Evolutionary conservation across 768 basidiomycete genomes (phyloP), one percentile per base, ranked within the genome.

Genomic region (Tricholoma matsutake): DNA sequence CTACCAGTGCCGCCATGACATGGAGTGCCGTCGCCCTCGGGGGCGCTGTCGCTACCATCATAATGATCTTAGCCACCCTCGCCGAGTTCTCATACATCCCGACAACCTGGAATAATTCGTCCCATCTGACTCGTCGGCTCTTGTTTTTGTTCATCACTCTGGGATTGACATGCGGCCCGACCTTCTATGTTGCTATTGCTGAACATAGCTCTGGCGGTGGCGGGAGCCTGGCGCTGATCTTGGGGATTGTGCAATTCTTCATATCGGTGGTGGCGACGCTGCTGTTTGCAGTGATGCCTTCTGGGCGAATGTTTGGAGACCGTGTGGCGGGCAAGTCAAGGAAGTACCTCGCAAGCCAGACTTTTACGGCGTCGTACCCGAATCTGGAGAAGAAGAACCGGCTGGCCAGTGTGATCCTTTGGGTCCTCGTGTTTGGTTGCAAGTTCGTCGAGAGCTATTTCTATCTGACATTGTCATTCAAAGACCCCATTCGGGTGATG

Each of bases 261-360:
- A 92, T 98, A 61, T 92, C 96, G 25, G 88, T 94, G 54, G 76
- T 87, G 57, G 92, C 90, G 7, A 93, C 93, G 1, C 77, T 96
- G 56, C 81, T 96, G 7, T 98, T 98, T 72, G 85, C 92, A 25
- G 81, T 93, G 70, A 86, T 99, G 76, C 97, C 97, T 0, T 97
- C 95, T 1, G 97, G 95, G 0, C 87, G 96, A 18, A 98, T 98
- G 94, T 99, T 99, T 70, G 97, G 97, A 32, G 97, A 99, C 73
- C 86, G 96, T 58, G 97, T 99, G 0, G 93, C 91, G 0, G 91
- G 96, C 55, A 98, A 96, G 77, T 89, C 88, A 13, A 81, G 97
- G 65, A 99, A 99, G 72, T 98, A 99, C 73, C 90, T 99, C 49
- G 97, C 97, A 7, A 95, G 89, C 64, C 97, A 99, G 73, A 98